Evolutionary conservation across 2,329 filamentous ascomycete genomes (phyloP), one percentile per base, ranked within the genome.

Genomic region (Aspergillus sp.): DNA sequence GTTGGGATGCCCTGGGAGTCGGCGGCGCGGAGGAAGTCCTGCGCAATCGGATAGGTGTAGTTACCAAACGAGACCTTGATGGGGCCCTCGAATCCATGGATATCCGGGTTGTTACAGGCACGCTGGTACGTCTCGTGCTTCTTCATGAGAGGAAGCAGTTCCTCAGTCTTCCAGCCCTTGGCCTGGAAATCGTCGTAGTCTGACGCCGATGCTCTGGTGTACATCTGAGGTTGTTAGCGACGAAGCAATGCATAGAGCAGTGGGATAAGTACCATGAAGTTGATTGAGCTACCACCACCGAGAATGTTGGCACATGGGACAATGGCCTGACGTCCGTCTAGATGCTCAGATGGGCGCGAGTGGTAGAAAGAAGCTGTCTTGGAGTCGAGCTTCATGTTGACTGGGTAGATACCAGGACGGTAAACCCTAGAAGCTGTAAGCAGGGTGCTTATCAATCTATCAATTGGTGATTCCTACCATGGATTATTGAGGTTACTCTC

Each of bases 61-160:
- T 91, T 91, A 55, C 88, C 88, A 62, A 92, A 92, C 0, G 88
- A 91, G 40, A 91, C 89, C 75, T 91, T 91, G 77, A 92, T 91
- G 0, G 90, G 90, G 0, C 90, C 90, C 35, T 91, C 88, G 56
- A 87, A 90, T 1, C 90, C 90, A 67, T 93, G 90, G 21, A 90
- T 65, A 57, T 74, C 83, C 69, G 76, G 79, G 70, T 88, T 88
- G 65, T 85, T 84, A 49, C 79, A 84, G 6, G 86, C 77, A 39
- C 85, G 76, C 66, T 92, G 89, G 66, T 91, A 92, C 0, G 89
- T 91, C 77, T 92, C 89, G 60, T 91, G 87, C 78, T 92, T 92
- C 77, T 79, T 88, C 89, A 91, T 91, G 19, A 91, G 79, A 0
- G 89, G 89, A 5, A 91, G 75, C 5, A 91, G 81, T 60, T 91